These are phyloP conservation scores for Hyphodiscus hymeniophilus DNA, from an alignment of 495 filamentous ascomycete species.

Conservation along the genomic window DNA sequence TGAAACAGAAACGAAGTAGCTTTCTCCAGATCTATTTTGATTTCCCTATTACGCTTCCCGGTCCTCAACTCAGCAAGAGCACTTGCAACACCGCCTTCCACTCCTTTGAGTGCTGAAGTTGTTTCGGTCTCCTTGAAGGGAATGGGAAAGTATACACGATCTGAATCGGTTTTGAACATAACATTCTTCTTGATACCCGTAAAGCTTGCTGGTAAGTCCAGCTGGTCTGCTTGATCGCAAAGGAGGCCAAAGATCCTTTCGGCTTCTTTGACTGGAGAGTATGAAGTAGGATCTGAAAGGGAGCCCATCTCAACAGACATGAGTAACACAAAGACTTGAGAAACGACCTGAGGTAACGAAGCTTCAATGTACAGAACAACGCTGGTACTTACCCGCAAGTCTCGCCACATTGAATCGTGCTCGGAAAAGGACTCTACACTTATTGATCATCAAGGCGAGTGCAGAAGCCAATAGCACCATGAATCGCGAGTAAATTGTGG, in stretches of 20 bases:
- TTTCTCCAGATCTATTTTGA: conserved; percentile 5
- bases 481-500: too few relatives aligned
- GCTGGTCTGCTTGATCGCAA: conserved; percentile 32
- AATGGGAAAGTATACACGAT: conserved; percentile 32
- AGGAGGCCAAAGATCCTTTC: conserved; percentile 34
- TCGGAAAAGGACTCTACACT: too few relatives aligned
- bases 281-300: conserved; percentile 2
- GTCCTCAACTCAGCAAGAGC: conserved; percentile 3
- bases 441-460: too few relatives aligned
- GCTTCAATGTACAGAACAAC: too few relatives aligned
- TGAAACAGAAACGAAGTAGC: conserved; percentile 9
- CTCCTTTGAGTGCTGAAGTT: conserved; percentile 8
- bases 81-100: conserved; percentile 4
- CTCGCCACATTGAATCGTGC: too few relatives aligned
- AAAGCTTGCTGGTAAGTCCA: conserved; percentile 31
- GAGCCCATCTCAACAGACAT: too few relatives aligned
- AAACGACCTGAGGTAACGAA: too few relatives aligned
- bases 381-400: too few relatives aligned
- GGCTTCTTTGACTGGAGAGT: conserved; percentile 36
- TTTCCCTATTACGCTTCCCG: background rate
- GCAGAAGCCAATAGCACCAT: too few relatives aligned
- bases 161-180: conserved; percentile 32
- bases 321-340: too few relatives aligned
- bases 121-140: conserved; percentile 14
- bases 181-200: conserved; percentile 30